Percentiles rank a stretch among this genome's conserved stretches.
phyloP scores from a whole-genome alignment of 768 basidiomycete genomes.

The Hericium rajendrae region DNA sequence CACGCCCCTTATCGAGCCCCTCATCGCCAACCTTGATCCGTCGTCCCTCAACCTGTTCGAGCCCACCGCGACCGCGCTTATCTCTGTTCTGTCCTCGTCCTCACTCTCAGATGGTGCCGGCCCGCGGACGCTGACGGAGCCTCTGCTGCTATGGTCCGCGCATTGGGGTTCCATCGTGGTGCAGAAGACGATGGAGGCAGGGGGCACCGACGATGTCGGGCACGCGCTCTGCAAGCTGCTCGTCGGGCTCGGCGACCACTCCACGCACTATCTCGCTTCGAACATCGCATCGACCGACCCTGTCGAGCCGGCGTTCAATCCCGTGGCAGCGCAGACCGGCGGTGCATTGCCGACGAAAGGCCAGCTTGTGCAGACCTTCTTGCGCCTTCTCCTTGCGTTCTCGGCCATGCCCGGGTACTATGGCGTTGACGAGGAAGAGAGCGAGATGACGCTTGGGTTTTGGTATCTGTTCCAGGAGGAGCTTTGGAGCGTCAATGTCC shows the following conservation, averaged over 20 bases:
- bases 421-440: slow-evolving; percentile 79
- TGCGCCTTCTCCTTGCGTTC: slow-evolving; percentile 62
- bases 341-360: slow-evolving; percentile 14
- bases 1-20: slow-evolving; percentile 54
- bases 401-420: slow-evolving; percentile 69
- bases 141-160: slow-evolving; percentile 73
- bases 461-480: slow-evolving; percentile 91
- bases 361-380: slow-evolving; percentile 48
- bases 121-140: slow-evolving; percentile 67
- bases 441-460: slow-evolving; percentile 78
- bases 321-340: slow-evolving; percentile 12
- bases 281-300: slow-evolving; percentile 45
- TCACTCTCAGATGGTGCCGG: slow-evolving; percentile 63
- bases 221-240: slow-evolving; percentile 76
- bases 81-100: slow-evolving; percentile 63
- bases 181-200: slow-evolving; percentile 12
- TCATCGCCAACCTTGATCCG: slow-evolving; percentile 39
- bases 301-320: slow-evolving; percentile 17
- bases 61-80: slow-evolving; percentile 44
- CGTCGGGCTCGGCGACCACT: slow-evolving; percentile 79
- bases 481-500: slow-evolving; percentile 60
- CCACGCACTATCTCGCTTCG: slow-evolving; percentile 63
- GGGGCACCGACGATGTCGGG: slow-evolving; percentile 44
- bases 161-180: slow-evolving; percentile 42
- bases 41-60: slow-evolving; percentile 16